Base-by-base conservation (phyloP, 345 rosid species). In the Rhodamnia rubescens region DNA sequence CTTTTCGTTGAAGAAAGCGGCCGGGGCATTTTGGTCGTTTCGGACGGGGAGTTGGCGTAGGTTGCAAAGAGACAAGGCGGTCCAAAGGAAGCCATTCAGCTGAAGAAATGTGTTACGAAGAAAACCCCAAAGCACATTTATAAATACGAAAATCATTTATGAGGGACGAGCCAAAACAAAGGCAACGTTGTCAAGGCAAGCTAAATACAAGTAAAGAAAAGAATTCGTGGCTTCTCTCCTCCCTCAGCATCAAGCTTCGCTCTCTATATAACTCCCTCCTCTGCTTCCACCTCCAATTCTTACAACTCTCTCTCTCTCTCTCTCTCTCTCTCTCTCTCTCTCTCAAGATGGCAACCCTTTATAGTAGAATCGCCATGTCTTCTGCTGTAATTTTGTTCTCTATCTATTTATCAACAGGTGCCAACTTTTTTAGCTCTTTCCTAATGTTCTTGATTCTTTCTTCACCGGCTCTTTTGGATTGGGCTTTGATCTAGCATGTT, bases 131-230 rank as follows among this genome's bases (percentile, higher is more conserved):
- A 64, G 75, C 0, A 18, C 24, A 32, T 64, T 29, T 11, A 0
- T 8, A 69, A 69, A 36, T 69, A 69, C 78, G 47, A 69, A 53
- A 69, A 1, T 69, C 78, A 69, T 69, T 44, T 47, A 15, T 49
- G 51, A 61, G 74, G 86, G 61, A 2, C 29, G 59, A 52, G 53
- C 83, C 59, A 78, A 64, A 29, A 54, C 86, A 13, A 59, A 86
- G 29, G 82, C 84, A 82, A 86, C 49, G 13, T 86, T 51, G 5
- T 52, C 82, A 86, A 86, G 87, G 85, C 87, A 86, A 32, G 84
- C 85, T 58, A 80, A 53, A 82, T 51, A 21, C 82, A 86, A 86
- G 88, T 22, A 86, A 86, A 86, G 86, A 84, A 86, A 86, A 86
- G 88, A 86, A 86, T 86, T 86, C 40, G 59, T 52, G 20, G 51